Evolutionary conservation across 257 asterid species (phyloP), one percentile per base, ranked within the genome.

Genomic region (Mentha longifolia): DNA sequence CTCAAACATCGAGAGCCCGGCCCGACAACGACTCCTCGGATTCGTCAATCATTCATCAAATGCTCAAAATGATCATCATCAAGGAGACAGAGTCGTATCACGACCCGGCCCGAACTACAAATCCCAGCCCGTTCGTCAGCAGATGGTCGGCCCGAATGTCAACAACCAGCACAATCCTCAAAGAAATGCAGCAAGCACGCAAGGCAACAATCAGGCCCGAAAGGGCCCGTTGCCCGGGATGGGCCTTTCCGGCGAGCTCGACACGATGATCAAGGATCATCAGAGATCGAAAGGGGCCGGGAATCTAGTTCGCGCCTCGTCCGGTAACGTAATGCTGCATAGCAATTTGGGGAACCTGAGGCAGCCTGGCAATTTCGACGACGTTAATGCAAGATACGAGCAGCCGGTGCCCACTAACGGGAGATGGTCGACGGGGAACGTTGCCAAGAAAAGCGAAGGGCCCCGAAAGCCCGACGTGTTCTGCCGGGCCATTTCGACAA

Each of bases 401-500:
- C 25, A 15, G 61, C 13, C 60, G 4, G 39, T 22, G 19, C 20
- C 25, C 0, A 14, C 19, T 1, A 78, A 72, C 7, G 80, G 72
- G 54, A 85, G 51, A 78, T 69, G 76, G 49, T 5, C 82, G 2
- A 81, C 81, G 65, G 90, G 89, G 5, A 90, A 82, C 70, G 88
- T 75, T 35, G 87, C 69, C 14, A 87, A 68, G 85, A 86, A 80
- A 52, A 78, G 41, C 0, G 87, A 83, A 31, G 89, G 76, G 71
- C 65, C 83, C 0, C 78, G 35, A 47, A 83, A 86, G 68, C 74
- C 84, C 7, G 75, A 65, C 47, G 74, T 92, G 1, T 84, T 92
- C 9, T 95, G 99, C 68, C 77, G 99, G 72, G 98, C 88, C 39
- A 52, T 92, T 62, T 95, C 99, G 6, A 88, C 96, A 0, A 74